Evolutionary conservation across 345 rosid genomes (phyloP).

Genomic region (Aethionema arabicum): DNA sequence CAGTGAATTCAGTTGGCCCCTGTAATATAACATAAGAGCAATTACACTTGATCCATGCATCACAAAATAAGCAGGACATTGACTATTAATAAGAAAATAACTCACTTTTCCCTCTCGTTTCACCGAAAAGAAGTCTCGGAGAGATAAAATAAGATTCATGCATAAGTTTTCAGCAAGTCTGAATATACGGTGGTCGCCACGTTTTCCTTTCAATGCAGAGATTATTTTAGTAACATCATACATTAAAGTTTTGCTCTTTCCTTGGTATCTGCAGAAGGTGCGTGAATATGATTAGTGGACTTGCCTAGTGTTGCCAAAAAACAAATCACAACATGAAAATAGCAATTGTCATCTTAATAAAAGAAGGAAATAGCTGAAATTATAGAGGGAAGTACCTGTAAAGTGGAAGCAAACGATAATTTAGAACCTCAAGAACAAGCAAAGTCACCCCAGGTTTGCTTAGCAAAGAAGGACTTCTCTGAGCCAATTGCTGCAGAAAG

Average conservation of each 20-base stretch:
- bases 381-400: constrained; percentile 58
- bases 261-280: constrained; percentile 69
- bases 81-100: constrained; percentile 3
- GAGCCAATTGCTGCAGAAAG: constrained; percentile 81
- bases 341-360: constrained; percentile 9
- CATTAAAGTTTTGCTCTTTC: constrained; percentile 88
- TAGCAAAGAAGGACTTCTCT: constrained; percentile 71
- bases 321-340: constrained; percentile 3
- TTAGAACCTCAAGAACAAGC: constrained; percentile 87
- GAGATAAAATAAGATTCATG: constrained; percentile 85
- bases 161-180: constrained; percentile 94
- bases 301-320: constrained; percentile 20
- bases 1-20: constrained; percentile 99
- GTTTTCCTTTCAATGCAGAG: constrained; percentile 86
- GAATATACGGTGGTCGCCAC: constrained; percentile 95
- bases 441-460: constrained; percentile 94
- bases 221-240: constrained; percentile 94
- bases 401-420: constrained; percentile 92
- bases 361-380: constrained; percentile 4
- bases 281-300: constrained; percentile 20
- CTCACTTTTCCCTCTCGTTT: constrained; percentile 94
- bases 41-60: constrained; percentile 23
- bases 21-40: constrained; percentile 38
- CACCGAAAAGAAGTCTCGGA: constrained; percentile 83
- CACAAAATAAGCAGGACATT: constrained; percentile 21